Percentiles rank a stretch among this genome's conserved stretches.
phyloP scores from a whole-genome alignment of 495 filamentous ascomycete species.

The Penicillium angulare region DNA sequence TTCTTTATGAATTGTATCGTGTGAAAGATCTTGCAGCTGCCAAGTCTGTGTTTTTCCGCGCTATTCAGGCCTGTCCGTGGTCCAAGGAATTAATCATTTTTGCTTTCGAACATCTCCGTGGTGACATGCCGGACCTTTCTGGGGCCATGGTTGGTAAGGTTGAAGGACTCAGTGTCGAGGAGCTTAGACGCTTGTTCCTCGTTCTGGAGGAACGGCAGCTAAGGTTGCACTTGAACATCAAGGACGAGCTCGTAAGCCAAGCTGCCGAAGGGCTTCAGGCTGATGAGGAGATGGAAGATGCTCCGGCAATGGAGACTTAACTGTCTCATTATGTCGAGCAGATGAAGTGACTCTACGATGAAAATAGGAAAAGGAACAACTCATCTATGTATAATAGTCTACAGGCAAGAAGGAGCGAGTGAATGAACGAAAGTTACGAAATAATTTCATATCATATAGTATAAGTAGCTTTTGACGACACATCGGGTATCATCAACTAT shows the following conservation, averaged over 20 bases:
- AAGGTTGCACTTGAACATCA: constrained; percentile 11
- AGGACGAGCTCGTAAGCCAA: neutral
- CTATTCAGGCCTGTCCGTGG: constrained; percentile 66
- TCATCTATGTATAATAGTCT: neutral
- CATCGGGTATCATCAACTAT: constrained; percentile 11
- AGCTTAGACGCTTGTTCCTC: constrained; percentile 8
- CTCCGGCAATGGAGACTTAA: neutral
- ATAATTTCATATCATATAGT: neutral
- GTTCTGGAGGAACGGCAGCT: constrained; percentile 8
- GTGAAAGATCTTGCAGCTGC: constrained; percentile 38
- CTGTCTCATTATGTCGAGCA: neutral
- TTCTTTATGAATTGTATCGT: constrained; percentile 52
- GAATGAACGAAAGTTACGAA: neutral
- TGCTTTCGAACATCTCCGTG: constrained; percentile 54
- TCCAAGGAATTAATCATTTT: constrained; percentile 67
- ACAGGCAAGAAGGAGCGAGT: no score
- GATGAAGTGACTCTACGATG: neutral
- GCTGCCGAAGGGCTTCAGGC: neutral
- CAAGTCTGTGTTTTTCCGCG: constrained; percentile 48
- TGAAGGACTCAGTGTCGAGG: constrained; percentile 5
- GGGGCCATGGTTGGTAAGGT: neutral
- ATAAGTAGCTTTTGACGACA: neutral
- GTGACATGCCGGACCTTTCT: constrained; percentile 8
- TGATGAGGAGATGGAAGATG: neutral
- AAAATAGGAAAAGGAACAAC: no score